Conservation (phyloP, 768 basidiomycete genomes). For the Phlegmacium glaucopus region DNA sequence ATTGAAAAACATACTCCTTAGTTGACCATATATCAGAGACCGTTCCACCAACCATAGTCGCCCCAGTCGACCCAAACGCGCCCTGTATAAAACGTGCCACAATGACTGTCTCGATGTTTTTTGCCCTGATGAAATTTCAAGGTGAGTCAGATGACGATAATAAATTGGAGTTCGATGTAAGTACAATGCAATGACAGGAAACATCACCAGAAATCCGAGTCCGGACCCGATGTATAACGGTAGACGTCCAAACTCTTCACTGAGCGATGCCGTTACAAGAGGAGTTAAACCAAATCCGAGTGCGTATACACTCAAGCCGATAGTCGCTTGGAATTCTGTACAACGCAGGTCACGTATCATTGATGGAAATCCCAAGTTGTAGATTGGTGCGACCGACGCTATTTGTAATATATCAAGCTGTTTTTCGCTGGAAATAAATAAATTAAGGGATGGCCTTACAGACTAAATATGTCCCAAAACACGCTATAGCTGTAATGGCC, state of each 20-base stretch:
- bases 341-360: conserved; percentile 51
- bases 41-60: conserved; percentile 74
- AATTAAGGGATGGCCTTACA: conserved; percentile 43
- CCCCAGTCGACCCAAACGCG: conserved; percentile 63
- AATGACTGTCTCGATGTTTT: conserved; percentile 59
- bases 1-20: conserved; percentile 42
- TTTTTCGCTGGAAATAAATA: conserved; percentile 6
- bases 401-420: not conserved
- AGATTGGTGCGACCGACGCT: conserved; percentile 41
- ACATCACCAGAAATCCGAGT: conserved; percentile 48
- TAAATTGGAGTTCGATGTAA: conserved; percentile 11
- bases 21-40: conserved; percentile 61
- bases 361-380: conserved; percentile 50
- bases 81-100: conserved; percentile 62
- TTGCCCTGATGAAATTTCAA: conserved; percentile 27
- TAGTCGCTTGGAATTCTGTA: conserved; percentile 39
- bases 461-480: conserved; percentile 42
- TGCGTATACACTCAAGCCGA: conserved; percentile 50
- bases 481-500: conserved; percentile 42
- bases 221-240: conserved; percentile 52
- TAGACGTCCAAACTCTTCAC: conserved; percentile 66
- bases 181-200: conserved; percentile 44
- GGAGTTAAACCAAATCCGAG: conserved; percentile 62
- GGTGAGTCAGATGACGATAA: not conserved
- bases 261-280: conserved; percentile 61